A percentile compares a stretch with the other conserved stretches of the same genome.
phyloP scores from a whole-genome alignment of 768 basidiomycete genomes.

The Wakefieldia striispora region DNA sequence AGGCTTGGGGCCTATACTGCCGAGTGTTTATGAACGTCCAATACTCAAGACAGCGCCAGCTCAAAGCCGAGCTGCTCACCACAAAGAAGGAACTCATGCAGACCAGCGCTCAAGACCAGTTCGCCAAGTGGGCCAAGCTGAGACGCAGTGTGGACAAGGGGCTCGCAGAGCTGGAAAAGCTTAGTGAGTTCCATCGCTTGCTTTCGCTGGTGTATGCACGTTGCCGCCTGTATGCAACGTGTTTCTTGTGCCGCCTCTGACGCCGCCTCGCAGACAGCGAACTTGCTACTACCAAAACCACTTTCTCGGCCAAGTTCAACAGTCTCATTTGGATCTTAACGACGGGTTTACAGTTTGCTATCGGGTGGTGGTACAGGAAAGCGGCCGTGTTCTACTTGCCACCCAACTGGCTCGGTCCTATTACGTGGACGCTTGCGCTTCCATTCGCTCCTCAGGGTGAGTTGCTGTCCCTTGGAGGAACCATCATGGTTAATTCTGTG shows the following conservation, averaged over 20 bases:
- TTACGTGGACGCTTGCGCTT: constrained; percentile 84
- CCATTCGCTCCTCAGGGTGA: constrained; percentile 88
- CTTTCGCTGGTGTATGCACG: background rate
- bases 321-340: constrained; percentile 76
- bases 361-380: constrained; percentile 91
- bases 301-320: constrained; percentile 73
- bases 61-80: constrained; percentile 77
- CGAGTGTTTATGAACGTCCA: constrained; percentile 58
- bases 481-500: background rate
- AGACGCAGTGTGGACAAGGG: constrained; percentile 90
- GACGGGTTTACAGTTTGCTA: constrained; percentile 78
- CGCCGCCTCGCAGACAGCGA: constrained; percentile 59
- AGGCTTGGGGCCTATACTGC: constrained; percentile 77
- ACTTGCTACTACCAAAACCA: constrained; percentile 53
- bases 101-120: constrained; percentile 96
- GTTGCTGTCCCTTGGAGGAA: constrained; percentile 19
- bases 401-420: constrained; percentile 83
- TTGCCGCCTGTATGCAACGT: background rate
- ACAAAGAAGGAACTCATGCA: constrained; percentile 83
- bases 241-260: constrained; percentile 3
- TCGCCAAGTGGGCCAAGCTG: constrained; percentile 97
- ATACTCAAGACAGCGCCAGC: constrained; percentile 56
- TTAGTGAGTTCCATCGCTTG: constrained; percentile 58
- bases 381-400: constrained; percentile 94
- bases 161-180: constrained; percentile 83